Percentiles rank a stretch among this genome's conserved stretches.
phyloP scores from a whole-genome alignment of 768 basidiomycete species.

The Crucibulum laeve region DNA sequence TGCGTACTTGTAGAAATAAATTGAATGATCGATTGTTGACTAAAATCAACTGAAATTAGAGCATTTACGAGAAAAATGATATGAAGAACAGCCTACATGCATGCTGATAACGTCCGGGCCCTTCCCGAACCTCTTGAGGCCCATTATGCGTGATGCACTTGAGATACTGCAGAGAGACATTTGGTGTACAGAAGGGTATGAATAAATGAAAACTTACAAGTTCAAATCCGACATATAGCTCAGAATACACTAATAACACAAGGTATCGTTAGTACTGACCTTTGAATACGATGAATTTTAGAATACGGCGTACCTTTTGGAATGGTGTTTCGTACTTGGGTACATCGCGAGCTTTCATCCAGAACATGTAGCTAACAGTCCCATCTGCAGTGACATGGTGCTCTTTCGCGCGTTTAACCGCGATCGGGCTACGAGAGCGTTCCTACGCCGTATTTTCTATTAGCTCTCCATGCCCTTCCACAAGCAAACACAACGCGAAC shows the following conservation, averaged over 20 bases:
- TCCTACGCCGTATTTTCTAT: slow-evolving; percentile 39
- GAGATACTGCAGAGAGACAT: slow-evolving; percentile 42
- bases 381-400: slow-evolving; percentile 41
- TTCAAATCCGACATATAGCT: slow-evolving; percentile 75
- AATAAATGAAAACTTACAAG: slow-evolving; percentile 47
- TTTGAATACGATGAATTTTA: slow-evolving; percentile 2
- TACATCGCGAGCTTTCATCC: slow-evolving; percentile 74
- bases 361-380: slow-evolving; percentile 55
- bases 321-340: slow-evolving; percentile 66
- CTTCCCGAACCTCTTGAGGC: slow-evolving; percentile 42
- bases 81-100: slow-evolving; percentile 41
- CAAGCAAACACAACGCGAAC: slow-evolving; percentile 3
- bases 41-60: slow-evolving; percentile 16
- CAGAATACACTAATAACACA: slow-evolving; percentile 56
- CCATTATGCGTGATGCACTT: slow-evolving; percentile 48
- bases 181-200: background rate
- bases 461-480: background rate
- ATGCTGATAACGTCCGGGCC: slow-evolving; percentile 53
- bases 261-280: slow-evolving; percentile 1
- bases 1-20: slow-evolving; percentile 73
- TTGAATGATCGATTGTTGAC: slow-evolving; percentile 76
- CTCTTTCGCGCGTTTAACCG: slow-evolving; percentile 50
- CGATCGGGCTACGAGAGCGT: slow-evolving; percentile 63
- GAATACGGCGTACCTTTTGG: slow-evolving; percentile 55
- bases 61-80: background rate